Evolutionary conservation across 768 basidiomycete species (phyloP).

Genomic region (Megacollybia marginata): DNA sequence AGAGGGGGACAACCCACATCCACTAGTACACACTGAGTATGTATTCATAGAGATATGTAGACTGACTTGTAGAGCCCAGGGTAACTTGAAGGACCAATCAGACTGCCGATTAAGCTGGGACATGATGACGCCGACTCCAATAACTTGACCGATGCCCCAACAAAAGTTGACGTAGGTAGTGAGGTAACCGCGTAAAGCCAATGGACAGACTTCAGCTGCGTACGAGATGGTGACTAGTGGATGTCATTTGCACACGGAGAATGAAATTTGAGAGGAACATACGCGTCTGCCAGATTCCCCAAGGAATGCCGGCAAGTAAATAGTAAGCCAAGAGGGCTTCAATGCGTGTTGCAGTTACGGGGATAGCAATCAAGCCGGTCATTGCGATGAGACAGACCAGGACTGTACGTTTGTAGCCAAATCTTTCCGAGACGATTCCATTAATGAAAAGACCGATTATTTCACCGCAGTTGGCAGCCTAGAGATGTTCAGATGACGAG

Average conservation of each 20-base stretch:
- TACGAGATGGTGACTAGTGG: slow-evolving; percentile 11
- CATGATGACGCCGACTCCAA: slow-evolving; percentile 15
- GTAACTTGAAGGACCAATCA: slow-evolving; percentile 3
- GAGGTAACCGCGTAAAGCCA: slow-evolving; percentile 13
- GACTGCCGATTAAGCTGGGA: slow-evolving; percentile 9
- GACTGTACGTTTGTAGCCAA: slow-evolving; percentile 11
- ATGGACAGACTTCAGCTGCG: slow-evolving; percentile 13
- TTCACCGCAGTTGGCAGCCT: slow-evolving; percentile 14
- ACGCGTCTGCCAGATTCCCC: slow-evolving; percentile 13
- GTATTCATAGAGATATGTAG: slow-evolving; percentile 1
- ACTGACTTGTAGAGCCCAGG: neutral
- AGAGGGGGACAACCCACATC: slow-evolving; percentile 22
- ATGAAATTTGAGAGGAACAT: neutral
- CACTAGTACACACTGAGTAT: slow-evolving; percentile 18
- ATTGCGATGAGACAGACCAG: slow-evolving; percentile 9
- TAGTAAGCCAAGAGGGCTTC: slow-evolving; percentile 8
- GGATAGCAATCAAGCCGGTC: slow-evolving; percentile 9
- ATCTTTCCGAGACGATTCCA: slow-evolving; percentile 11
- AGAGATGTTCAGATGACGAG: neutral
- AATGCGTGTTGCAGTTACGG: slow-evolving; percentile 11
- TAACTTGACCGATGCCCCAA: slow-evolving; percentile 12
- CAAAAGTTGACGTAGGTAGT: slow-evolving; percentile 17
- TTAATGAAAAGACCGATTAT: slow-evolving; percentile 13
- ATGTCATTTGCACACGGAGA: neutral
- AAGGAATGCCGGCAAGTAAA: slow-evolving; percentile 11